A percentile compares a stretch with the other conserved stretches of the same genome.
Evolutionary conservation across 2,329 filamentous ascomycete genomes (phyloP).

Genomic region (Calonectria ilicicola): DNA sequence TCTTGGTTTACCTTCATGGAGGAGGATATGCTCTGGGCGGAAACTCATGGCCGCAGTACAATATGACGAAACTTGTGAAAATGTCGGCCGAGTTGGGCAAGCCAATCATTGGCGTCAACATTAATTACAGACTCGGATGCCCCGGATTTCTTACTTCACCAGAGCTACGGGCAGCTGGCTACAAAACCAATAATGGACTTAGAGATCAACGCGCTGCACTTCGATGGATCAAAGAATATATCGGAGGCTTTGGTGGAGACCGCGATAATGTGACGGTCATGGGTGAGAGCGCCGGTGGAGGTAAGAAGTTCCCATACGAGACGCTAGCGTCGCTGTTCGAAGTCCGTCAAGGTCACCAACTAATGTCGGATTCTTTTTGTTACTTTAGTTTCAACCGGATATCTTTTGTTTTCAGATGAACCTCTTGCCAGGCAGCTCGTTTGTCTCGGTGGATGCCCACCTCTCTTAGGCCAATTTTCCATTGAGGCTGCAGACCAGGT

Average conservation of each 20-base stretch:
- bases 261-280: conserved; percentile 11
- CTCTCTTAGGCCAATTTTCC: neutral
- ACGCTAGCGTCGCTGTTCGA: too few species aligned
- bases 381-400: neutral
- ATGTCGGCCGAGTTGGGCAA: conserved; percentile 22
- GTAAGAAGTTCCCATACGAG: conserved; percentile 1
- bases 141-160: conserved; percentile 21
- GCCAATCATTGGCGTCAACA: conserved; percentile 23
- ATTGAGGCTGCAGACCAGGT: neutral
- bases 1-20: conserved; percentile 25
- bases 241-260: conserved; percentile 27
- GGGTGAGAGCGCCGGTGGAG: conserved; percentile 25
- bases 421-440: neutral
- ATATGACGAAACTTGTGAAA: conserved; percentile 13
- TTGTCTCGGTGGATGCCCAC: conserved; percentile 11
- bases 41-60: conserved; percentile 29
- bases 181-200: conserved; percentile 14
- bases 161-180: conserved; percentile 20
- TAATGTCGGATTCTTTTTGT: neutral
- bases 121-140: conserved; percentile 35
- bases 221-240: conserved; percentile 18
- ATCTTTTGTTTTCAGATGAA: conserved; percentile 1
- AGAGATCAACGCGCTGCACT: conserved; percentile 22
- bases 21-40: conserved; percentile 22
- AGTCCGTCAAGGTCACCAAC: neutral